Base-by-base conservation (phyloP, 805 yeast genomes). In the Metschnikowia orientalis region DNA sequence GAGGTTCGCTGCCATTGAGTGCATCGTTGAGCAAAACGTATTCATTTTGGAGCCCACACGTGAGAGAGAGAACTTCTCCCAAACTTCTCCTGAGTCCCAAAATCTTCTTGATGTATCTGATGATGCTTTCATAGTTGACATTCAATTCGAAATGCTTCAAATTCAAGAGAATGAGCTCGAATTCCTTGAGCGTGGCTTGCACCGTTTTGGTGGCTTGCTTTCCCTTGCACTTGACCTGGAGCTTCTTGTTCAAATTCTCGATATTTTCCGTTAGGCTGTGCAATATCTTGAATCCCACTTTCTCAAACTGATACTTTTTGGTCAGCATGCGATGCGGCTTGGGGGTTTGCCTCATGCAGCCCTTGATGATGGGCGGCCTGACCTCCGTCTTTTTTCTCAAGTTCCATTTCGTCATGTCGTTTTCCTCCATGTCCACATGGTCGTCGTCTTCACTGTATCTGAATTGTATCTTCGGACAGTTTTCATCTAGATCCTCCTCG, bases 31-130 rank as follows among this genome's bases (percentile, higher is more conserved):
- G 17, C 15, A 24, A 27, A 6, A 28, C 20, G 6, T 32, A 23
- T 18, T 39, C 42, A 4, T 23, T 29, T 19, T 28, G 22, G 17
- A 29, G 17, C n/a, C 32, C 42, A 6, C 34, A 28, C 4, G 18
- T 35, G 28, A 26, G 26, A n/a, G 32, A 19, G 11, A 28, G 16
- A 18, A 39, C 22, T 8, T 28, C 34, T n/a, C 32, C 35, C 19
- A 23, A 18, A 8, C 10, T 11, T 10, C 23, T 30, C n/a, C 37
- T 28, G 19, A 32, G 20, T 6, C 31, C 12, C 16, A 35, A 27
- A 8, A 35, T 32, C 5, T 32, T 28, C 19, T 20, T 19, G 18
- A 29, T 23, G 23, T 34, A 28, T 6, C 10, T 21, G 21, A 18
- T 26, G 22, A 35, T 29, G 13, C 30, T 25, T 10, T 17, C 27